Evolutionary conservation across 345 rosid species (phyloP).

Genomic region (Eucalyptus decipiens): DNA sequence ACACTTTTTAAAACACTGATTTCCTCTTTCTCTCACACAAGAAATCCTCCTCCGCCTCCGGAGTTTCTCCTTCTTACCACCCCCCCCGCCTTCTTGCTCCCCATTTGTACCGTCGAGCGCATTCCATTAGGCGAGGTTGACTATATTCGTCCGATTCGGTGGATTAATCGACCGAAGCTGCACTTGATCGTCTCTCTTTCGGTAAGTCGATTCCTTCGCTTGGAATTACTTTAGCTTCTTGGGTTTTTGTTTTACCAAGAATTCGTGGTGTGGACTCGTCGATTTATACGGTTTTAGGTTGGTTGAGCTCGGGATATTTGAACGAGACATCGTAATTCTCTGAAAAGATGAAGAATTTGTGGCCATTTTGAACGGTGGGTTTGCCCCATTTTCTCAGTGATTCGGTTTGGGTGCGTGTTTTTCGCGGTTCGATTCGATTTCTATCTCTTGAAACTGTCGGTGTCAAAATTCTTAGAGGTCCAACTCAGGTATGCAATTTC

Average conservation of each 20-base stretch:
- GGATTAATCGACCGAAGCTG: neutral
- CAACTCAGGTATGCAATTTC: neutral
- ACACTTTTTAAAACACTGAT: too few species aligned
- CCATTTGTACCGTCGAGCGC: neutral
- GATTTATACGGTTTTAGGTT: neutral
- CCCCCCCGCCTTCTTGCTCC: neutral
- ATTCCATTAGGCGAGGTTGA: neutral
- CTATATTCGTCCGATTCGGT: neutral
- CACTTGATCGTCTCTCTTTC: neutral
- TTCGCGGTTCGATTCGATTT: neutral
- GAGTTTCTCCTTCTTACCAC: neutral
- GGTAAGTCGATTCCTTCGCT: neutral
- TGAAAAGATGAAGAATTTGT: neutral
- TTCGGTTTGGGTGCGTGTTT: neutral
- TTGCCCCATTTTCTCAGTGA: neutral
- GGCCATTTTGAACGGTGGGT: neutral
- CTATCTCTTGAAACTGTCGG: neutral
- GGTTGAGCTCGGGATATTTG: neutral
- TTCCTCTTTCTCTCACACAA: neutral
- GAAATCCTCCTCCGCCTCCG: neutral
- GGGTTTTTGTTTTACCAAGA: neutral
- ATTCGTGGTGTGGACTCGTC: neutral
- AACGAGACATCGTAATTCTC: neutral
- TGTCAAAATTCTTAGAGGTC: neutral
- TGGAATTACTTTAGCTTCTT: neutral